Base-by-base conservation (phyloP, 352 stramenopile genomes). In the Peronospora farinosa region DNA sequence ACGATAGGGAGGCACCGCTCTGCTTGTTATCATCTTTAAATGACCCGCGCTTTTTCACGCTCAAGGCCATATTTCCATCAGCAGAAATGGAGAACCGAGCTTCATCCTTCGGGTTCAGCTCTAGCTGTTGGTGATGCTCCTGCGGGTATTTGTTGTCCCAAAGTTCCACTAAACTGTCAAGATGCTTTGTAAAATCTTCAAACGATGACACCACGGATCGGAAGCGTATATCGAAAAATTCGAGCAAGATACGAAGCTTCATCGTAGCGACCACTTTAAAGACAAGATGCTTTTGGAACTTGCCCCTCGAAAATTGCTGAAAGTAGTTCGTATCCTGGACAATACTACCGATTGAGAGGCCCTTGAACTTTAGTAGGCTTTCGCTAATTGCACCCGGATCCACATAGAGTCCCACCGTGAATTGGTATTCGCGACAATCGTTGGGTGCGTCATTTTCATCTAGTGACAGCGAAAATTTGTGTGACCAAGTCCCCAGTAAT, bases 291-390 rank as follows among this genome's bases (percentile, higher is more conserved):
- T 87, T 92, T 7, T 57, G 47, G 40, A 92, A 92, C 9, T 65
- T 57, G 17, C 80, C 72, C 17, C 60, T 59, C 2, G 76, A 71
- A 35, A 92, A 92, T 7, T 69, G 72, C 27, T 58, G 61, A 40
- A 86, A 88, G 50, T 86, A 92, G 51, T 92, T 72, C 0, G 74
- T 77, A 40, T 92, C 76, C 30, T 88, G 72, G 0, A 87, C 49
- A 32, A 92, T 84, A 45, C 80, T 89, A 9, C 80, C 80, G 8
- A 89, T 70, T 0, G 78, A 89, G 9, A 89, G 51, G 0, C 80
- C 80, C 53, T 92, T 92, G 61, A 87, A 92, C 63, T 86, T 88
- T 23, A 92, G 64, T 35, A 92, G 54, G 13, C 65, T 65, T 39
- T 87, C 76, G 43, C 69, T 84, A 2, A 75, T 69, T 5, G 60